Percentiles rank a stretch among this genome's conserved stretches.
Evolutionary conservation across 1,284 basidiomycete species (phyloP).

Genomic region (Hortiboletus rubellus): DNA sequence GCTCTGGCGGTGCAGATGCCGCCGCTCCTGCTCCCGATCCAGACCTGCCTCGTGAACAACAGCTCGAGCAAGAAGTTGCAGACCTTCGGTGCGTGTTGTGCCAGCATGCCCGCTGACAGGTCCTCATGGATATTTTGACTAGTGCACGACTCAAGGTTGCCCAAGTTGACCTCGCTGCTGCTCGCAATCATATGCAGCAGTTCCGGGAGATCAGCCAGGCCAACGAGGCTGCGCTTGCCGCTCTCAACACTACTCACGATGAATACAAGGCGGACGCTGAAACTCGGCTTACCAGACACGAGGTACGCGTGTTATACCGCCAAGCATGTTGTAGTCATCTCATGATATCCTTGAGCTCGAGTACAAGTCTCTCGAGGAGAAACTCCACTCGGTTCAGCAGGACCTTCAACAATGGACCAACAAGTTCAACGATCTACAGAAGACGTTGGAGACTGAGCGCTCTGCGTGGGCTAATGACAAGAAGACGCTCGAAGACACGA

Average conservation of each 20-base stretch:
- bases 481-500: constrained; percentile 74
- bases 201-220: constrained; percentile 84
- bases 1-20: constrained; percentile 40
- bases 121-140: constrained; percentile 6
- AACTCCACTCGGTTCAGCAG: constrained; percentile 53
- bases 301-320: constrained; percentile 46
- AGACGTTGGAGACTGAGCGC: constrained; percentile 64
- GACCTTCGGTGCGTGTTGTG: constrained; percentile 65
- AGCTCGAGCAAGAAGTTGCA: constrained; percentile 82
- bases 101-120: neutral
- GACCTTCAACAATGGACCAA: constrained; percentile 55
- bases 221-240: constrained; percentile 73
- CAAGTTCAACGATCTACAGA: constrained; percentile 60
- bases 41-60: constrained; percentile 67
- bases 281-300: constrained; percentile 59
- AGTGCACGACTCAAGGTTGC: constrained; percentile 75
- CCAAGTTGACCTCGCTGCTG: constrained; percentile 70
- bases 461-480: constrained; percentile 75
- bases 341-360: constrained; percentile 54
- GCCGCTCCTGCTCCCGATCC: constrained; percentile 39
- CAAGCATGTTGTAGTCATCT: constrained; percentile 6
- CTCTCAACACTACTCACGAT: constrained; percentile 72
- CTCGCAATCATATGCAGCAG: constrained; percentile 74
- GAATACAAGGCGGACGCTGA: constrained; percentile 75
- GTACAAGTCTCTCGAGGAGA: constrained; percentile 62